Evolutionary conservation across 169 alveolate genomes (phyloP), one percentile per base, ranked within the genome.

Genomic region (Plasmodium relictum): DNA sequence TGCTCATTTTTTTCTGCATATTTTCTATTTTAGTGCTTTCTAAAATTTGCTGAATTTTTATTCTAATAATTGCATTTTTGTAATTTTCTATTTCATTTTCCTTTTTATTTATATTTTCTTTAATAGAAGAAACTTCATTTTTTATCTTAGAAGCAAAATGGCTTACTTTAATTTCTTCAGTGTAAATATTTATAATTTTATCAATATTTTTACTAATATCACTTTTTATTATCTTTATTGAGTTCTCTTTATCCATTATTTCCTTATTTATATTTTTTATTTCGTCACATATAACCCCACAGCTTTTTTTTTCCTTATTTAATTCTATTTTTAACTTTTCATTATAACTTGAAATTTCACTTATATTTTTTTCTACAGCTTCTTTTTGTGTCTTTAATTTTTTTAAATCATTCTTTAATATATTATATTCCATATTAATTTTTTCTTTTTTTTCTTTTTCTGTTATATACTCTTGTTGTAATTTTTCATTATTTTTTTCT

Each of bases 51-150:
- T 86, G 92, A 41, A 86, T 86, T 73, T 86, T 86, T 42, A 71
- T 63, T 59, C 92, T 16, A 50, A 69, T 31, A 31, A 86, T 86
- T 14, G 41, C 66, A 71, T 86, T 86, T 86, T 86, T 86, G 31
- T 86, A 86, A 70, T 71, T 86, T 48, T 58, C 92, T 18, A 70
- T 86, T 70, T 86, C 92, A 48, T 31, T 86, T 71, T 86, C 92
- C 50, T 86, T 86, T 86, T 71, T 70, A 3, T 44, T 71, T n/a
- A 86, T 86, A 37, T 59, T 72, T 86, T 86, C 78, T 39, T 86
- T 86, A 39, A 86, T 59, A 7, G 41, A 14, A 1, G 42, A 37
- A 3, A 86, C 42, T 8, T 86, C 92, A 52, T 16, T 70, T 59
- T 86, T 86, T 39, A 61, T 8, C 59, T 71, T 69, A 0, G 78